Evolutionary conservation across 2,329 filamentous ascomycete genomes (phyloP).

Genomic region (Monascus ruber): DNA sequence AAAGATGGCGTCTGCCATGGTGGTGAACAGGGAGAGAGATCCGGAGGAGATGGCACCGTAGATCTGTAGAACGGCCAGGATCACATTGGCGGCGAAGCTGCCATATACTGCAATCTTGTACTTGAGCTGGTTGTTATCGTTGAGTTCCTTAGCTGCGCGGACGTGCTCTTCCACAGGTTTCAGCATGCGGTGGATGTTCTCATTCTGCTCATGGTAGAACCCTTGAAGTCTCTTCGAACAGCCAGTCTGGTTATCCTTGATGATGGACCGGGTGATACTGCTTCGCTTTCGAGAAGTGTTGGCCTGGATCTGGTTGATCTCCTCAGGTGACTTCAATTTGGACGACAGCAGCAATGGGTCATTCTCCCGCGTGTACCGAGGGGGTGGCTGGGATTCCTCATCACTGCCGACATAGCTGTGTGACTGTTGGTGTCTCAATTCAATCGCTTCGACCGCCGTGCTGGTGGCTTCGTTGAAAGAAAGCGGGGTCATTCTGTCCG

Average conservation of each 20-base stretch:
- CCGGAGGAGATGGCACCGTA: constrained; percentile 79
- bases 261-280: constrained; percentile 27
- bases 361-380: constrained; percentile 50
- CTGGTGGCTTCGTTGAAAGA: constrained; percentile 26
- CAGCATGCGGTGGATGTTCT: constrained; percentile 80
- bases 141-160: constrained; percentile 66
- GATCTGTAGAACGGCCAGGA: constrained; percentile 69
- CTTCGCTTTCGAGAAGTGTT: constrained; percentile 70
- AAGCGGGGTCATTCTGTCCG: constrained; percentile 10
- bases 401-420: constrained; percentile 23
- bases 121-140: constrained; percentile 64
- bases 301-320: constrained; percentile 66
- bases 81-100: constrained; percentile 66
- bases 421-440: constrained; percentile 12
- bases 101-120: constrained; percentile 52
- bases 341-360: constrained; percentile 74
- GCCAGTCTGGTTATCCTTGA: constrained; percentile 11
- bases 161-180: constrained; percentile 90
- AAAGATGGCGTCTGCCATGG: constrained; percentile 91
- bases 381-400: constrained; percentile 37
- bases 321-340: constrained; percentile 63
- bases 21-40: constrained; percentile 93
- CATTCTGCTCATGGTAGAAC: constrained; percentile 87
- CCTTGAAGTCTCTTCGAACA: constrained; percentile 50
- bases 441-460: constrained; percentile 30